Conservation (phyloP, 805 yeast genomes). For the Starmerella bombi region DNA sequence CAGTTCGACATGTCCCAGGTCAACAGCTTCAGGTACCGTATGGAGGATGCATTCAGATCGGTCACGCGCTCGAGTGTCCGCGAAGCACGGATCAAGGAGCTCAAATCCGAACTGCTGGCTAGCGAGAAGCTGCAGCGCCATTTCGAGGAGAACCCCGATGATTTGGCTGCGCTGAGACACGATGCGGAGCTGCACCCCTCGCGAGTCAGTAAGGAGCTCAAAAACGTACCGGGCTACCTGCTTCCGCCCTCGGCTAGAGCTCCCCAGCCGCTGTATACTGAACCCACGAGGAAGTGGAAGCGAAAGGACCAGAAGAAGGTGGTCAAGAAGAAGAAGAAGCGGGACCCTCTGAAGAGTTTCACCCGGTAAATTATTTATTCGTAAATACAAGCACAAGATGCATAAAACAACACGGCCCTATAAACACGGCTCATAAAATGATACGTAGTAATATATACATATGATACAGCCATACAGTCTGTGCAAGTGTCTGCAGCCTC, state of each 20-base stretch:
- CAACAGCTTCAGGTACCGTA: conserved; percentile 89
- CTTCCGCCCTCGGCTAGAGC: conserved; percentile 46
- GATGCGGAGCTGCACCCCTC: conserved; percentile 79
- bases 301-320: conserved; percentile 5
- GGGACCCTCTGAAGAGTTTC: conserved; percentile 20
- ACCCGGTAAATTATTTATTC: conserved; percentile 3
- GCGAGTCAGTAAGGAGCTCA: conserved; percentile 71
- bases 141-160: conserved; percentile 95
- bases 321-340: conserved; percentile 9
- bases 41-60: conserved; percentile 93
- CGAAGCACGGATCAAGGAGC: conserved; percentile 84
- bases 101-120: conserved; percentile 72
- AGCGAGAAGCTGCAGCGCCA: conserved; percentile 86
- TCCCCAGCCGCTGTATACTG: conserved; percentile 18
- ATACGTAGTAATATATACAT: no score
- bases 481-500: no score
- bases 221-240: conserved; percentile 83
- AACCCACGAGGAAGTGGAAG: conserved; percentile 7
- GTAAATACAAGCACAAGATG: not conserved
- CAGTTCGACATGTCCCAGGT: conserved; percentile 84
- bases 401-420: no score
- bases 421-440: no score
- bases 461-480: no score
- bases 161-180: conserved; percentile 74
- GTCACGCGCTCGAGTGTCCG: conserved; percentile 80